These are phyloP conservation scores for Solanum tarijense DNA, from an alignment of 257 asterid genomes.

Conservation along the genomic window DNA sequence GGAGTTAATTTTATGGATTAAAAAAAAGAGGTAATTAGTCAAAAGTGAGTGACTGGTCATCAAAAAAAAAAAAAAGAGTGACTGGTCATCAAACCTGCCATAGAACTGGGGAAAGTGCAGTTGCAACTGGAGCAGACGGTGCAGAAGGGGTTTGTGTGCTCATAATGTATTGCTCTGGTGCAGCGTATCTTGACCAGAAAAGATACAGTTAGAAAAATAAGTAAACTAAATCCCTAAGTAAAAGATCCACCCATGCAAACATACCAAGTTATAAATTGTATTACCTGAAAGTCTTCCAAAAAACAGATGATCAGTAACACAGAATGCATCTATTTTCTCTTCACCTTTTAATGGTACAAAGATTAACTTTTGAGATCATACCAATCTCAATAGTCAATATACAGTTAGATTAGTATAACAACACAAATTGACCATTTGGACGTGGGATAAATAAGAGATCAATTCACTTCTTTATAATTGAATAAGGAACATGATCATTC, in stretches of 20 bases:
- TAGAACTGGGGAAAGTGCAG: slow-evolving; percentile 91
- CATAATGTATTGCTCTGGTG: slow-evolving; percentile 99
- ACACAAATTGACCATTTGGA: neutral
- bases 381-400: neutral
- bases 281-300: neutral
- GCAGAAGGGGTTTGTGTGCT: slow-evolving; percentile 99
- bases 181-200: slow-evolving; percentile 55
- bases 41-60: neutral
- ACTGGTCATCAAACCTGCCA: slow-evolving; percentile 61
- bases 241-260: neutral
- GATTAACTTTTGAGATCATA: neutral
- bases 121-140: slow-evolving; percentile 91
- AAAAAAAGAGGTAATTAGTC: neutral
- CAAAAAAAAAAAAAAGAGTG: neutral
- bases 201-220: neutral
- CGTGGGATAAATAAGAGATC: neutral
- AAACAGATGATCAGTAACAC: neutral
- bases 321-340: neutral
- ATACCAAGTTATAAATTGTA: neutral
- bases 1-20: neutral
- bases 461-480: neutral
- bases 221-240: neutral
- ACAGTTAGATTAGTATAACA: neutral
- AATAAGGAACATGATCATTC: neutral
- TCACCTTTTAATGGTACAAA: neutral